These are phyloP conservation scores for Termitomyces sp. DNA, from an alignment of 768 basidiomycete genomes.

Conservation along the genomic window DNA sequence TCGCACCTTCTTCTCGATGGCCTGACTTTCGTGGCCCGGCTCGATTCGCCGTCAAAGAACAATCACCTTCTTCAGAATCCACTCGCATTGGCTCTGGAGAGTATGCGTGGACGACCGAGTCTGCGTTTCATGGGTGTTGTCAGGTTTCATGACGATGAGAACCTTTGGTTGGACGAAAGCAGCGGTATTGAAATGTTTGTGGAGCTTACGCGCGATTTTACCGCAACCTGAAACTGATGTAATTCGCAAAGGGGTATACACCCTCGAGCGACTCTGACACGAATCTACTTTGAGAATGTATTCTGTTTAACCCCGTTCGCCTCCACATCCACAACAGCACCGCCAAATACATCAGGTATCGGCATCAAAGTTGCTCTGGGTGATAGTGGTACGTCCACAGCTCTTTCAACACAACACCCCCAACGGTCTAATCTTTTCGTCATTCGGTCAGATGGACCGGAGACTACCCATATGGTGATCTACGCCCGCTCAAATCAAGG, in stretches of 20 bases:
- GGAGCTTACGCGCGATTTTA: not conserved
- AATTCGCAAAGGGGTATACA: slow-evolving; percentile 55
- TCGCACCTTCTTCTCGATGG: slow-evolving; percentile 74
- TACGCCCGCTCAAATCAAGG: slow-evolving; percentile 33
- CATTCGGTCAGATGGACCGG: slow-evolving; percentile 53
- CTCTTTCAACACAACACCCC: not conserved
- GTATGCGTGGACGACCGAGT: slow-evolving; percentile 73
- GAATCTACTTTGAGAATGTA: slow-evolving; percentile 68
- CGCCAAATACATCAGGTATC: slow-evolving; percentile 36
- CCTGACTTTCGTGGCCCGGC: slow-evolving; percentile 59
- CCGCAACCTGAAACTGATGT: slow-evolving; percentile 2
- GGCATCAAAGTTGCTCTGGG: slow-evolving; percentile 72
- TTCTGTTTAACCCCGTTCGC: slow-evolving; percentile 52
- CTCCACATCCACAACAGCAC: slow-evolving; percentile 25
- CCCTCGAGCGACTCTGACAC: slow-evolving; percentile 57
- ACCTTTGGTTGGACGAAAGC: slow-evolving; percentile 56
- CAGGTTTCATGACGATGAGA: slow-evolving; percentile 45
- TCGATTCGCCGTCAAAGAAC: slow-evolving; percentile 39
- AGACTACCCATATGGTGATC: slow-evolving; percentile 65
- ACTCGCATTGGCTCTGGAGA: slow-evolving; percentile 71
- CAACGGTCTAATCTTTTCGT: not conserved
- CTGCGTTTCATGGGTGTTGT: slow-evolving; percentile 58
- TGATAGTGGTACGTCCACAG: slow-evolving; percentile 54
- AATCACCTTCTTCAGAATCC: slow-evolving; percentile 60
- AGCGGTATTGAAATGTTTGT: slow-evolving; percentile 44